Evolutionary conservation across 2,329 filamentous ascomycete genomes (phyloP).

Genomic region (Septoria linicola): DNA sequence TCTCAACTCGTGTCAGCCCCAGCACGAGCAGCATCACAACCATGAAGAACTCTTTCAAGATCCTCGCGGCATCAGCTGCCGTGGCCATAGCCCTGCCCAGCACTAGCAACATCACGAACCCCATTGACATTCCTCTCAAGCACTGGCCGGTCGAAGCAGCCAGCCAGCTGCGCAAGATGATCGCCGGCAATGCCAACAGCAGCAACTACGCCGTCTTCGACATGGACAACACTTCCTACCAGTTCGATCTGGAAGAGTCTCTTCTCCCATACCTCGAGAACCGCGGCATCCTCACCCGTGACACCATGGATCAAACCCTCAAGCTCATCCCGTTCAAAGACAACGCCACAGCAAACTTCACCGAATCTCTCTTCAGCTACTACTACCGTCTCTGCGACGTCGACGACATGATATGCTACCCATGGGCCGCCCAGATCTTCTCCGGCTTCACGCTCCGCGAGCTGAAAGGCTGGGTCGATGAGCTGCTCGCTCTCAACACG

Average conservation of each 20-base stretch:
- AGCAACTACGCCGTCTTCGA: conserved; percentile 35
- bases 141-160: conserved; percentile 25
- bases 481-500: conserved; percentile 47
- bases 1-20: not conserved
- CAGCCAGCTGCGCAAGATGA: conserved; percentile 21
- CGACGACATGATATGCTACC: conserved; percentile 46
- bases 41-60: conserved; percentile 3
- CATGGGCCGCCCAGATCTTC: conserved; percentile 47
- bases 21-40: not conserved
- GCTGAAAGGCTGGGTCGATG: conserved; percentile 50
- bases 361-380: conserved; percentile 49
- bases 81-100: not conserved
- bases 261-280: conserved; percentile 47
- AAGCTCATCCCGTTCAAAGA: conserved; percentile 48
- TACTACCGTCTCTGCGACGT: conserved; percentile 47
- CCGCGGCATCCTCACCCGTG: conserved; percentile 44
- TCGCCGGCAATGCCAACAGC: conserved; percentile 23
- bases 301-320: conserved; percentile 44
- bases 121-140: conserved; percentile 9
- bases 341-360: conserved; percentile 34
- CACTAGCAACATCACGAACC: not conserved
- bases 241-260: conserved; percentile 47
- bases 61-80: conserved; percentile 1
- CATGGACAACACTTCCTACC: conserved; percentile 50
- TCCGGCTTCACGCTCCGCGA: conserved; percentile 47